Evolutionary conservation across 129 eudicot genomes (phyloP).

Genomic region (Cynara cardunculus): DNA sequence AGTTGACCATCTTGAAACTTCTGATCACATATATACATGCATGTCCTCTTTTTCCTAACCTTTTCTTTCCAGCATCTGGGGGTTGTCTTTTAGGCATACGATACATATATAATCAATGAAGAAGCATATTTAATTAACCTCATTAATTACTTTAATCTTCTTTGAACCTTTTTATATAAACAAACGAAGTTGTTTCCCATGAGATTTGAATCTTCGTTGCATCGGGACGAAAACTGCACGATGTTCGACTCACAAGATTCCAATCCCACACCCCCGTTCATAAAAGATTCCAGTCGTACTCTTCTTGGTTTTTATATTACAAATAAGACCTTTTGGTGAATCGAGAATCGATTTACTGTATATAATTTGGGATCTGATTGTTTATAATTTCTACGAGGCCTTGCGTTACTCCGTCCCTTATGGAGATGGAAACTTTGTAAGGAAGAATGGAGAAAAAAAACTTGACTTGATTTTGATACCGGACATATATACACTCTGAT

Average conservation of each 20-base stretch:
- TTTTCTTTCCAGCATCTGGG: slow-evolving; percentile 18
- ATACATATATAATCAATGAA: background rate
- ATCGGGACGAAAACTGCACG: background rate
- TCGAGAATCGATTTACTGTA: background rate
- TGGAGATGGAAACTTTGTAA: too few species aligned
- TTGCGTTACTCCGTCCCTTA: too few species aligned
- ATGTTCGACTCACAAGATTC: background rate
- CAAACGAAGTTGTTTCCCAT: background rate
- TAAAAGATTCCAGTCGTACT: background rate
- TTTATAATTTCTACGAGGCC: too few species aligned
- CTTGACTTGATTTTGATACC: too few species aligned
- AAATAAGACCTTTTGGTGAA: background rate
- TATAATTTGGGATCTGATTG: background rate
- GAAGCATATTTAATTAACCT: background rate
- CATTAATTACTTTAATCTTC: background rate
- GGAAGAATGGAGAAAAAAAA: too few species aligned
- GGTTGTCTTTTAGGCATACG: slow-evolving; percentile 1
- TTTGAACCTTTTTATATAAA: background rate
- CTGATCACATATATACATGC: background rate
- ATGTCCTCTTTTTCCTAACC: slow-evolving; percentile 5
- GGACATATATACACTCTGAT: too few species aligned
- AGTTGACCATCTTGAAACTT: slow-evolving; percentile 17
- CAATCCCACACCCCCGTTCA: background rate
- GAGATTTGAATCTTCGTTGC: background rate
- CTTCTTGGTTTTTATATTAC: background rate